Evolutionary conservation across 805 yeast genomes (phyloP).

Genomic region (Wickerhamiella parazyma): DNA sequence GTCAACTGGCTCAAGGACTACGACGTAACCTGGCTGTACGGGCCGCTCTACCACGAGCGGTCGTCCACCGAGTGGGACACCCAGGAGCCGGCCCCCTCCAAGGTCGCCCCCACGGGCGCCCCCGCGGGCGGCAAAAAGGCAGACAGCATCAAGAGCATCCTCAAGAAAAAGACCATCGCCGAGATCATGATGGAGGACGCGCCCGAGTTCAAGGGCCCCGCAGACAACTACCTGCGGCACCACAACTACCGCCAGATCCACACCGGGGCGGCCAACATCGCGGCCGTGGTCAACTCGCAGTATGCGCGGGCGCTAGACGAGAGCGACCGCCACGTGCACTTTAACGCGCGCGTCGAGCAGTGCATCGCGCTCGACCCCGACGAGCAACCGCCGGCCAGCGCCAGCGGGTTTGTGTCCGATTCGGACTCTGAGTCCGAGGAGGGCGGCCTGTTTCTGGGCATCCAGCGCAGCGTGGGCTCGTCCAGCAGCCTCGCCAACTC

Average conservation of each 20-base stretch:
- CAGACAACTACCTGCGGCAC: slow-evolving; percentile 26
- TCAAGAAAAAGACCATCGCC: slow-evolving; percentile 74
- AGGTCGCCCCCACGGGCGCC: too few species aligned
- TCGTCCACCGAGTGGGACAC: slow-evolving; percentile 4
- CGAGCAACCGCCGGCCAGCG: slow-evolving; percentile 5
- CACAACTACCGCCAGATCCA: slow-evolving; percentile 28
- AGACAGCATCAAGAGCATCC: slow-evolving; percentile 53
- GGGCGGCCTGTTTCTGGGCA: slow-evolving; percentile 55
- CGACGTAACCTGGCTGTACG: slow-evolving; percentile 96
- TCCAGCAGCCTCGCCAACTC: slow-evolving; percentile 15
- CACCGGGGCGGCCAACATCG: slow-evolving; percentile 21
- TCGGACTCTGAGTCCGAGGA: slow-evolving; percentile 41
- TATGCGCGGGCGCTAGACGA: slow-evolving; percentile 13
- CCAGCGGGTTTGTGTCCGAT: slow-evolving; percentile 16
- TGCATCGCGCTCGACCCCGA: slow-evolving; percentile 57
- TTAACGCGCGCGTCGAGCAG: slow-evolving; percentile 88
- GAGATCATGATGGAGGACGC: slow-evolving; percentile 49
- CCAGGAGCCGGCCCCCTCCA: slow-evolving; percentile 11
- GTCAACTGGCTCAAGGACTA: slow-evolving; percentile 95
- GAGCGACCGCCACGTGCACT: slow-evolving; percentile 63
- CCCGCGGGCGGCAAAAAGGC: slow-evolving; percentile 2
- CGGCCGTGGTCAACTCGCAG: slow-evolving; percentile 24
- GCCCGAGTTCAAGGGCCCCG: slow-evolving; percentile 10
- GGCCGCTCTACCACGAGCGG: slow-evolving; percentile 53
- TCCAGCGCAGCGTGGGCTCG: slow-evolving; percentile 26